Evolutionary conservation across 2,329 filamentous ascomycete genomes (phyloP), one percentile per base, ranked within the genome.

Genomic region (Blumeria hordei): DNA sequence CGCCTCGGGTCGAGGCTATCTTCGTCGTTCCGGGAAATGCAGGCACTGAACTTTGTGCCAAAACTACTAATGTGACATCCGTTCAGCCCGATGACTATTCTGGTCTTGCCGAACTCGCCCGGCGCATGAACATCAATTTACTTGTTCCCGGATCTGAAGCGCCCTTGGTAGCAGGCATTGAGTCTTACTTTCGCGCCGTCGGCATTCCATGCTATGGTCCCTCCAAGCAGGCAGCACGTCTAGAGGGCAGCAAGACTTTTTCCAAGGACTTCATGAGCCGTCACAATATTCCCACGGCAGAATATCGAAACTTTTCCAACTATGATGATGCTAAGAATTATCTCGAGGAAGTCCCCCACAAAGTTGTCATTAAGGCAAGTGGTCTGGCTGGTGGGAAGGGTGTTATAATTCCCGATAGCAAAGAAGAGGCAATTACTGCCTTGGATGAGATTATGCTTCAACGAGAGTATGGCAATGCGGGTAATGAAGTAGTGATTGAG

Each of bases 211-310:
- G 62, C 54, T 96, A 95, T 65, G 92, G 90, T 1, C 92, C 92
- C 5, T 84, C 81, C 56, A 80, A 84, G 69, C 78, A 79, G 52
- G 90, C 92, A 21, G 88, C 92, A 16, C 77, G 78, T 47, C 86
- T 98, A 76, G 92, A 98, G 69, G 92, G 92, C 57, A 93, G 85
- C 71, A 98, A 98, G 73, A 85, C 90, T 10, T 96, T 93, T 68
- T 88, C 85, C 58, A 98, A 98, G 67, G 88, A 96, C 68, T 96
- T 96, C 66, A 98, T 96, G 92, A 82, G 84, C 68, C 80, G 82
- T 60, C 80, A 94, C 70, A 76, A 76, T 63, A 94, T 98, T 62
- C 88, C 90, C 39, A 96, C 92, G 0, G 92, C 92, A 14, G 79
- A 77, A 41, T 96, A 94, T 70, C 78, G 83, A 67, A 95, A 93